Base-by-base conservation (phyloP, 805 yeast species). In the Candida golubevii region DNA sequence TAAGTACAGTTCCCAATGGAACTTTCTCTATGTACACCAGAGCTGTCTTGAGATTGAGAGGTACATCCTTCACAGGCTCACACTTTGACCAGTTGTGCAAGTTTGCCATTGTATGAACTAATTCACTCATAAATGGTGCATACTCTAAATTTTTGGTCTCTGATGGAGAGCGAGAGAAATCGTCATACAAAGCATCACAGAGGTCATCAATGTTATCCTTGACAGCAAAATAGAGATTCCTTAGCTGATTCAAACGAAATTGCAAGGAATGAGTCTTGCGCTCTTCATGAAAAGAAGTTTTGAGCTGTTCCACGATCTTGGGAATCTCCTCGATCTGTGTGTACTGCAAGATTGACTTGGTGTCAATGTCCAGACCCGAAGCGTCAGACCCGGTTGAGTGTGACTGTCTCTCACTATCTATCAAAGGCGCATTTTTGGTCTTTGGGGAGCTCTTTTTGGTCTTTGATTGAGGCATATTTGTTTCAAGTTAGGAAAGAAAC, bases 111-210 rank as follows among this genome's bases (percentile, higher is more conserved):
- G 83, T 71, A 53, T 75, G 71, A 29, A 78, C 59, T 39, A 87
- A 60, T 56, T 87, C 96, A 45, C 66, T 67, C 42, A 78, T 60
- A 1, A 73, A 56, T 1, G 74, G 72, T 7, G 66, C 63, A 18
- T 80, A 51, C 60, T 91, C 98, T 38, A 78, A 61, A 30, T 78
- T 56, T 39, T 68, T 66, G 1, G 91, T 75, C 60, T 91, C 97
- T 31, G 69, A 65, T 3, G 67, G 64, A 1, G 85, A 61, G 46
- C 91, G 77, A 61, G 82, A 74, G 62, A 89, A 80, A 58, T 91
- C 98, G 49, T 70, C 59, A 18, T 65, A 50, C 49, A 89, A 63
- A 0, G 95, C 89, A 2, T 67, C 75, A 33, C 73, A 62, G 32
- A 91, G 55, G 10, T 58, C 66, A 4, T 78, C 80, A 41, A 67